Evolutionary conservation across 2,329 filamentous ascomycete genomes (phyloP).

Genomic region (Pseudogymnoascus sp.): DNA sequence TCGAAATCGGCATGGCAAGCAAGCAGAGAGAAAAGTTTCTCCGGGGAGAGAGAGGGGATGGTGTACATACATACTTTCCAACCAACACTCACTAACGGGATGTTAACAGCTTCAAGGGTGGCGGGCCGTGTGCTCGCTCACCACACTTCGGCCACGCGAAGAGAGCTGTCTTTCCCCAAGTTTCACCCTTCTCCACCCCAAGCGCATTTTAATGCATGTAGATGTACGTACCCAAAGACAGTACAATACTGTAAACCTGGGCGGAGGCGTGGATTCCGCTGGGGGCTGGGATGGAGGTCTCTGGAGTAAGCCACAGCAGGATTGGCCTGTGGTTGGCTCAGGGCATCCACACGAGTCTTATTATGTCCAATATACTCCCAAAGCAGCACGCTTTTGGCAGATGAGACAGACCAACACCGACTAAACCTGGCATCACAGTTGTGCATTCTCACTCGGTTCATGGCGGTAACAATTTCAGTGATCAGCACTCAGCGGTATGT

Average conservation of each 20-base stretch:
- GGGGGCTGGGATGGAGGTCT: background rate
- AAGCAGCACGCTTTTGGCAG: background rate
- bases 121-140: conserved; percentile 6
- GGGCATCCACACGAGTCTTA: background rate
- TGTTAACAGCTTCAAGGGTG: background rate
- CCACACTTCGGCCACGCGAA: background rate
- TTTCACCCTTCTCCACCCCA: background rate
- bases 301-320: background rate
- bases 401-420: background rate
- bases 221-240: conserved; percentile 4
- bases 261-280: background rate
- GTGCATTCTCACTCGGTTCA: background rate
- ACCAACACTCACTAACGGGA: background rate
- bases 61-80: background rate
- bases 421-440: background rate
- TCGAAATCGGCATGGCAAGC: background rate
- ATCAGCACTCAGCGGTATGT: background rate
- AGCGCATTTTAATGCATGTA: conserved; percentile 5
- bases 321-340: conserved; percentile 2
- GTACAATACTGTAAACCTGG: background rate
- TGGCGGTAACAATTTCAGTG: background rate
- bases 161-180: background rate
- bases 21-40: background rate
- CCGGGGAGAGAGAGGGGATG: background rate
- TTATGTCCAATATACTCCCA: background rate